phyloP scores from a whole-genome alignment of 441 rosid species.

The Gossypium gossypioides region DNA sequence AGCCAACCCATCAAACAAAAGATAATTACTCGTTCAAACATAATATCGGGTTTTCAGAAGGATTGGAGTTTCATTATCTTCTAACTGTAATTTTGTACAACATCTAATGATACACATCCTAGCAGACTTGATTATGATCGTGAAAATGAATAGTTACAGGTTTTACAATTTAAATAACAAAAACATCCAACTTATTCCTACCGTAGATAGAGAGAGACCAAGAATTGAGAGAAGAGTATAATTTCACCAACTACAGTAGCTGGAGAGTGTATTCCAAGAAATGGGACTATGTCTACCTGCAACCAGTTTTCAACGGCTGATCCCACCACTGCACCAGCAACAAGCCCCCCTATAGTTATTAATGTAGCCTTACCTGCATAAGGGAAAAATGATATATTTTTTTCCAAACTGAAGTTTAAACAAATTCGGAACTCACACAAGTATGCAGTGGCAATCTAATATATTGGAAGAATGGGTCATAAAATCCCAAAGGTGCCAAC shows the following conservation, averaged over 20 bases:
- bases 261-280: constrained; percentile 77
- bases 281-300: constrained; percentile 88
- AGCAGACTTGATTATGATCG: constrained; percentile 34
- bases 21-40: background rate
- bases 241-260: constrained; percentile 79
- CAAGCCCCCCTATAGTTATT: constrained; percentile 73
- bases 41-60: background rate
- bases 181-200: constrained; percentile 26
- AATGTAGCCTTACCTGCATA: constrained; percentile 71
- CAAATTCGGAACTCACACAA: background rate
- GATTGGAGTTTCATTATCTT: constrained; percentile 16
- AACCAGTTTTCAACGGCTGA: constrained; percentile 80
- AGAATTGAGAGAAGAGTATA: constrained; percentile 70
- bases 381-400: background rate
- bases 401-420: background rate
- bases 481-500: background rate
- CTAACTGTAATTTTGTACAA: constrained; percentile 36
- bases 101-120: constrained; percentile 35
- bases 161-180: constrained; percentile 11
- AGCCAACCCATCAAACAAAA: background rate
- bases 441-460: background rate
- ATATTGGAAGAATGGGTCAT: background rate
- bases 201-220: constrained; percentile 70
- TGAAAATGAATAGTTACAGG: constrained; percentile 38
- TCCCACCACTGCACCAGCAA: constrained; percentile 86